Conservation (phyloP, 208 protist genomes). For the Trichomonas tenax region DNA sequence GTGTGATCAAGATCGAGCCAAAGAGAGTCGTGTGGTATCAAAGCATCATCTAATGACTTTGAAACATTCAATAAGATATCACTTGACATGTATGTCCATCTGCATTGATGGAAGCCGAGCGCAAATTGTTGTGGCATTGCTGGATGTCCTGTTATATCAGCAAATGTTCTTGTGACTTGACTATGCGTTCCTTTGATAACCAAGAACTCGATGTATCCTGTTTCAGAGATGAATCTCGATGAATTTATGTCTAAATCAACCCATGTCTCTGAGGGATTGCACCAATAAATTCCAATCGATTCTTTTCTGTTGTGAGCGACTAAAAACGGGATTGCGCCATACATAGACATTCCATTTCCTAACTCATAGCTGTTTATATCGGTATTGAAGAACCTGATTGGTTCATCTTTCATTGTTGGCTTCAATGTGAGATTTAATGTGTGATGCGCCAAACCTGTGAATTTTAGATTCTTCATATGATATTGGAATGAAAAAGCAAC, state of each 20-base stretch:
- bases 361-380: neutral
- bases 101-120: constrained; percentile 90
- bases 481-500: neutral
- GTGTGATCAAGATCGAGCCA: constrained; percentile 99
- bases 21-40: constrained; percentile 64
- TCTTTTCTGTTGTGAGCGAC: constrained; percentile 50
- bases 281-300: constrained; percentile 2
- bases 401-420: neutral
- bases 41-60: constrained; percentile 23
- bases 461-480: neutral
- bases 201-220: constrained; percentile 79
- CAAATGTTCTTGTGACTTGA: constrained; percentile 69
- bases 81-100: constrained; percentile 81
- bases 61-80: constrained; percentile 54
- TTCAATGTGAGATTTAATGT: neutral
- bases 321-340: constrained; percentile 84
- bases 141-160: constrained; percentile 65
- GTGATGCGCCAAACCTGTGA: neutral
- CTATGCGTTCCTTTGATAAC: constrained; percentile 69
- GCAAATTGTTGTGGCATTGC: constrained; percentile 79
- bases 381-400: constrained; percentile 5
- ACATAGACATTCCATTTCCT: constrained; percentile 49
- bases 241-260: neutral
- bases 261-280: neutral
- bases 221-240: constrained; percentile 51